phyloP scores from a whole-genome alignment of 768 basidiomycete genomes.

The Lentinus brumalis region DNA sequence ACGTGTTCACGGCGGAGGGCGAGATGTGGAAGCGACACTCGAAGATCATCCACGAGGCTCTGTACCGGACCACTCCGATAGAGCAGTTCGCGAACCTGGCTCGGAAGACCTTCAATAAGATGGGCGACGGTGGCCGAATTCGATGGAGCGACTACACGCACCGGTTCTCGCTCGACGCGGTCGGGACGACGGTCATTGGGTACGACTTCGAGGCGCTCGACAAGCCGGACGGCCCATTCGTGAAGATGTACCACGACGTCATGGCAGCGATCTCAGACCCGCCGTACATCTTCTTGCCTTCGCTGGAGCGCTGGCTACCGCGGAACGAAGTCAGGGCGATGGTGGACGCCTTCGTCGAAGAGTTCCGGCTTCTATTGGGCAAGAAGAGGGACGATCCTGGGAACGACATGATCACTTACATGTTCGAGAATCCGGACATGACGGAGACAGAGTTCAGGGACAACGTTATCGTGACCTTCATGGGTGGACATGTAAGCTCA shows the following conservation, averaged over 20 bases:
- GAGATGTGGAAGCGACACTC: slow-evolving; percentile 42
- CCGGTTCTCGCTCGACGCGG: slow-evolving; percentile 18
- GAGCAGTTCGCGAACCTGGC: slow-evolving; percentile 34
- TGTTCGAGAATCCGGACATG: slow-evolving; percentile 15
- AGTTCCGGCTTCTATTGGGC: not conserved
- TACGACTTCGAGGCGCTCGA: slow-evolving; percentile 20
- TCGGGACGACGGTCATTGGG: slow-evolving; percentile 14
- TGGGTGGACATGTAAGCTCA: slow-evolving; percentile 40
- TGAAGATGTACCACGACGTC: slow-evolving; percentile 13
- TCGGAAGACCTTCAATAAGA: slow-evolving; percentile 34
- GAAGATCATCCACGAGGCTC: slow-evolving; percentile 35
- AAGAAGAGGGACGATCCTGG: slow-evolving; percentile 6
- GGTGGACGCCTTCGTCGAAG: slow-evolving; percentile 4
- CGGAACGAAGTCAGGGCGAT: not conserved
- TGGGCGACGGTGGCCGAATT: slow-evolving; percentile 32
- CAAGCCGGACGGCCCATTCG: slow-evolving; percentile 14
- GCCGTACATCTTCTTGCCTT: slow-evolving; percentile 8
- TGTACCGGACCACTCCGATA: slow-evolving; percentile 38
- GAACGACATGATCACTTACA: slow-evolving; percentile 13
- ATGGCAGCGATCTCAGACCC: slow-evolving; percentile 10
- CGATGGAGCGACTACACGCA: slow-evolving; percentile 29
- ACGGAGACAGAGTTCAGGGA: slow-evolving; percentile 34
- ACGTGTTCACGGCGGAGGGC: slow-evolving; percentile 41
- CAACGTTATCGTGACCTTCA: slow-evolving; percentile 42
- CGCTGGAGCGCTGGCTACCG: slow-evolving; percentile 9